Evolutionary conservation across 352 stramenopile genomes (phyloP), one percentile per base, ranked within the genome.

Genomic region (Globisporangium rhizosaccharum): DNA sequence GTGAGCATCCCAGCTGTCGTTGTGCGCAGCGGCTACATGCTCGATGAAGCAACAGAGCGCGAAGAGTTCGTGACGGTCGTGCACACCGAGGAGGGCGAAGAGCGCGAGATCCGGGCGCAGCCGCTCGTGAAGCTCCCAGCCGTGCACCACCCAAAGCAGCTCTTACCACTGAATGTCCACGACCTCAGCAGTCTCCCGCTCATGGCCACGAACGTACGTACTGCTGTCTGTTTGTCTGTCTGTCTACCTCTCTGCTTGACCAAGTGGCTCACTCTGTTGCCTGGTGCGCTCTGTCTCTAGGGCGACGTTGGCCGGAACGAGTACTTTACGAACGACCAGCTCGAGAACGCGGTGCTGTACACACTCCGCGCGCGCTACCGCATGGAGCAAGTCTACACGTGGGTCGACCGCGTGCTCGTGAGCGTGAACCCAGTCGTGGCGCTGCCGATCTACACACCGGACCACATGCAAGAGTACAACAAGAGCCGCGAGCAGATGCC

Each of bases 301-400:
- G 73, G 76, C 9, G 80, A 87, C 57, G 62, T 72, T 28, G 76
- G 76, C 44, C 71, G 78, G 2, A 86, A 80, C 5, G 82, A 91
- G 33, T 68, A 68, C 0, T 91, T 91, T 51, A 73, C 71, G 12
- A 56, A 68, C 0, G 67, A 82, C 26, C 81, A 90, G 54, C 70
- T 93, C 46, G 82, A 93, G 54, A 86, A 91, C 53, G 68, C 86
- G 6, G 77, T 82, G 41, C 46, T 93, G 11, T 89, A 93, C 67
- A 91, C 76, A 10, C 56, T 93, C 30, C 67, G 84, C 42, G 79
- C 81, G 33, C 72, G 84, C 12, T 93, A 88, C 59, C 79, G 84
- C 48, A 87, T 89, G 72, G 84, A 93, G 59, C 80, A 88, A 44
- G 70, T 93, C 50, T 93, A 91, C 68, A 93, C 84, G 39, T 90